Percentiles rank a stretch among this genome's conserved stretches.
Evolutionary conservation across 2,329 filamentous ascomycete species (phyloP).

Genomic region (Epichloe scottii): DNA sequence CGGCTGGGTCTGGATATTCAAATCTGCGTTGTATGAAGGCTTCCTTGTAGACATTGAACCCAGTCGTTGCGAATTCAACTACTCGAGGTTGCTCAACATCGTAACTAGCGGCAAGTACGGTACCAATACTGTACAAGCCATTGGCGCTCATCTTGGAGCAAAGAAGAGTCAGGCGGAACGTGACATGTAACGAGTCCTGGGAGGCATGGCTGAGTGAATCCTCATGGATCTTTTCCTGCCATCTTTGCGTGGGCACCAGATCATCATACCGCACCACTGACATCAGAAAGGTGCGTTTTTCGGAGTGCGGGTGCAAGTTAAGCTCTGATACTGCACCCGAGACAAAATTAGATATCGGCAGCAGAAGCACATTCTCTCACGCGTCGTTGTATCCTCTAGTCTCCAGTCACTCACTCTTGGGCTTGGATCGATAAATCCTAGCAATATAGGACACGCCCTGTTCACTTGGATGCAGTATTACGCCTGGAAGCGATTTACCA

Average conservation of each 20-base stretch:
- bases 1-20: neutral
- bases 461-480: conserved; percentile 3
- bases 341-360: neutral
- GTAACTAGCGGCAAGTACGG: neutral
- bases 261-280: conserved; percentile 3
- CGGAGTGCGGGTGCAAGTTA: neutral
- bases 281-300: neutral
- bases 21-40: conserved; percentile 2
- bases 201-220: neutral
- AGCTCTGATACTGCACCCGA: neutral
- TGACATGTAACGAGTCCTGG: neutral
- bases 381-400: neutral
- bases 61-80: conserved; percentile 1
- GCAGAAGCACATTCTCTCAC: too few relatives aligned
- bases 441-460: neutral
- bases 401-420: neutral
- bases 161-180: neutral
- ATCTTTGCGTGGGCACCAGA: neutral
- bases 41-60: conserved; percentile 4
- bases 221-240: neutral
- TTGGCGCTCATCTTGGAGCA: conserved; percentile 2
- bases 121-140: conserved; percentile 3
- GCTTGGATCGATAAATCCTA: neutral
- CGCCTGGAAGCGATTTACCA: neutral
- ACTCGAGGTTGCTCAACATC: neutral